A percentile compares a stretch with the other conserved stretches of the same genome.
These are phyloP conservation scores for Daldinia decipiens DNA, from an alignment of 495 filamentous ascomycete genomes.

Conservation along the genomic window DNA sequence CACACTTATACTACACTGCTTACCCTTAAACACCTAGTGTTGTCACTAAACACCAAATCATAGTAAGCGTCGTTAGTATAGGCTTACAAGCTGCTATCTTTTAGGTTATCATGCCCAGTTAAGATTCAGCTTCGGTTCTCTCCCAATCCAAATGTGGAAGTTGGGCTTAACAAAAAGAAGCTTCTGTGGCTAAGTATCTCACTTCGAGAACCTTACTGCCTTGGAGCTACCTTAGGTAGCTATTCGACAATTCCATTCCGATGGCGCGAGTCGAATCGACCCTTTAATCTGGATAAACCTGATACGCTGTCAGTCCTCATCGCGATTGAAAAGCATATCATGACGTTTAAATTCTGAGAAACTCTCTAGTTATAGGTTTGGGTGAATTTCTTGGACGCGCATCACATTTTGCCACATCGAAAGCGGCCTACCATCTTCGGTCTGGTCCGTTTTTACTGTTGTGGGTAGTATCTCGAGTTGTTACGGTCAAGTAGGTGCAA, in stretches of 20 bases:
- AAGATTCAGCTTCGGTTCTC: slow-evolving; percentile 18
- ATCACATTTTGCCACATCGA: background rate
- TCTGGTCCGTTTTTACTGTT: background rate
- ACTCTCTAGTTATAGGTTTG: background rate
- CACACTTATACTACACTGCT: slow-evolving; percentile 31
- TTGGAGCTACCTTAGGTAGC: background rate
- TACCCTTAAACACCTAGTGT: slow-evolving; percentile 12
- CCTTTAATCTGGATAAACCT: background rate
- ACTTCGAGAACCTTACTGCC: slow-evolving; percentile 20
- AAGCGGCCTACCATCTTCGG: background rate
- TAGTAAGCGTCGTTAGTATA: slow-evolving; percentile 39
- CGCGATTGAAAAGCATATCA: background rate
- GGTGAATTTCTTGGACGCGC: background rate
- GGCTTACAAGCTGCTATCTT: slow-evolving; percentile 23
- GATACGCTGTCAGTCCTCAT: background rate
- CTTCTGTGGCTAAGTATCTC: slow-evolving; percentile 6
- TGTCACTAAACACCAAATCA: slow-evolving; percentile 14
- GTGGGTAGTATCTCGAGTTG: background rate
- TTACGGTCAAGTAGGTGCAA: background rate
- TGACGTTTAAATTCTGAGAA: background rate
- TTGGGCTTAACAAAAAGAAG: slow-evolving; percentile 5
- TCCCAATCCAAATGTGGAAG: slow-evolving; percentile 35
- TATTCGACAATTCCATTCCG: background rate
- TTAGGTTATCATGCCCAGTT: slow-evolving; percentile 32
- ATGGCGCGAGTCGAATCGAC: background rate